Percentiles rank a stretch among this genome's conserved stretches.
These are phyloP conservation scores for Tardiomyces blankii DNA, from an alignment of 1,139 yeast species.

Conservation along the genomic window DNA sequence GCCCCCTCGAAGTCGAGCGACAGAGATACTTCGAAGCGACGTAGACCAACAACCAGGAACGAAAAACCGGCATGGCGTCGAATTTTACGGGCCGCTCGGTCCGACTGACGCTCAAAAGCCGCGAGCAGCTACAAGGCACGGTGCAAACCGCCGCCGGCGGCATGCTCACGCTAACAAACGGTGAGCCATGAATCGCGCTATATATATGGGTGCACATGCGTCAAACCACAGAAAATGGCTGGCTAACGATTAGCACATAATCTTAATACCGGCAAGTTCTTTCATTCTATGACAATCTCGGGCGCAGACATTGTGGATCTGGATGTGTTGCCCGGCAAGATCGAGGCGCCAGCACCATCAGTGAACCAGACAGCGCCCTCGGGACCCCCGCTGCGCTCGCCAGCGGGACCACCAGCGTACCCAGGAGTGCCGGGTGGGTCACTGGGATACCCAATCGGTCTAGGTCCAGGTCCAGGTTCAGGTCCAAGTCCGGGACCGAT, in stretches of 20 bases:
- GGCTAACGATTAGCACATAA: background rate
- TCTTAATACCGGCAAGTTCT: background rate
- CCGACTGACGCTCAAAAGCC: background rate
- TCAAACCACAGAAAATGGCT: no score
- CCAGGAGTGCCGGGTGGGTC: no score
- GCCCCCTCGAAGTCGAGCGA: no score
- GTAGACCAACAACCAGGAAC: no score
- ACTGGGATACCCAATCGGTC: no score
- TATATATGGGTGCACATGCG: no score
- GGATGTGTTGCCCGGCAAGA: constrained; percentile 15
- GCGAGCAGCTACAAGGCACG: constrained; percentile 20
- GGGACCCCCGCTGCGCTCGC: background rate
- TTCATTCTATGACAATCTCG: constrained; percentile 7
- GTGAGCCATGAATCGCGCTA: no score
- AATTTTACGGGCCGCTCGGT: background rate
- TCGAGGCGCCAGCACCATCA: background rate
- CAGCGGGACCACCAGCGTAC: no score
- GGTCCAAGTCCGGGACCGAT: no score
- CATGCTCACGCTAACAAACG: constrained; percentile 18
- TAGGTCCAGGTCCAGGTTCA: no score
- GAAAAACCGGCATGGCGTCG: background rate
- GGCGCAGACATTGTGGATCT: constrained; percentile 22
- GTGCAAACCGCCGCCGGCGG: constrained; percentile 23
- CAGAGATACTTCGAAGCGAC: no score
- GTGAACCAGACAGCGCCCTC: background rate